These are phyloP conservation scores for Lentinula detonsa DNA, from an alignment of 768 basidiomycete genomes.

Conservation along the genomic window DNA sequence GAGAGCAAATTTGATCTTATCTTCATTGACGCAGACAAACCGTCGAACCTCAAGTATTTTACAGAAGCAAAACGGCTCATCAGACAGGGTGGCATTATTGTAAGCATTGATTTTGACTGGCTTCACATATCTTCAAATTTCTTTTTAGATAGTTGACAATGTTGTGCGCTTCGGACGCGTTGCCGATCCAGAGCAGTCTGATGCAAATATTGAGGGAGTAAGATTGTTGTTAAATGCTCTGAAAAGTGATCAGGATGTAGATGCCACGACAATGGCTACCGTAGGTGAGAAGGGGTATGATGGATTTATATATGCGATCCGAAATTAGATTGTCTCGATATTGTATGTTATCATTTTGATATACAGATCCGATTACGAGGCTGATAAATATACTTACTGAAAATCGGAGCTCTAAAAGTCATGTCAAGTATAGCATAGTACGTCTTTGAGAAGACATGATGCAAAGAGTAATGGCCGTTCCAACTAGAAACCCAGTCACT, in stretches of 20 bases:
- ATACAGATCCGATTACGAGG: neutral
- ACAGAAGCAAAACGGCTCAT: conserved; percentile 54
- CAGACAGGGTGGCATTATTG: conserved; percentile 55
- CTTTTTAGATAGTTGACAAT: conserved; percentile 51
- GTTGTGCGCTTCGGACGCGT: conserved; percentile 47
- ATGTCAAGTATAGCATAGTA: conserved; percentile 31
- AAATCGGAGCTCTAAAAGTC: neutral
- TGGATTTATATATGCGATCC: conserved; percentile 45
- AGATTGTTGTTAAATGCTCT: conserved; percentile 37
- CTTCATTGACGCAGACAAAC: conserved; percentile 73
- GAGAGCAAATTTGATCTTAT: conserved; percentile 54
- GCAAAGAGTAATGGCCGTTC: conserved; percentile 50
- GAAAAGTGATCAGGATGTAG: conserved; percentile 43
- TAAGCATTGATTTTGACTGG: conserved; percentile 20
- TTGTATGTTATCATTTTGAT: neutral
- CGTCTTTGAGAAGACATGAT: conserved; percentile 41
- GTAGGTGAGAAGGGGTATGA: conserved; percentile 50
- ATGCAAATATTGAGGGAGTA: conserved; percentile 37
- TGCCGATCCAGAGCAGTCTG: conserved; percentile 29
- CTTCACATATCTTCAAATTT: neutral
- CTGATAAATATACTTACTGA: neutral
- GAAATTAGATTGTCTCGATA: conserved; percentile 16
- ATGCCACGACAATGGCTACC: conserved; percentile 43
- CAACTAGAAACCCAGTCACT: conserved; percentile 55
- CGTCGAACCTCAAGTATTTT: conserved; percentile 49